phyloP scores from a whole-genome alignment of 768 basidiomycete species.

The Leccinum broughii region DNA sequence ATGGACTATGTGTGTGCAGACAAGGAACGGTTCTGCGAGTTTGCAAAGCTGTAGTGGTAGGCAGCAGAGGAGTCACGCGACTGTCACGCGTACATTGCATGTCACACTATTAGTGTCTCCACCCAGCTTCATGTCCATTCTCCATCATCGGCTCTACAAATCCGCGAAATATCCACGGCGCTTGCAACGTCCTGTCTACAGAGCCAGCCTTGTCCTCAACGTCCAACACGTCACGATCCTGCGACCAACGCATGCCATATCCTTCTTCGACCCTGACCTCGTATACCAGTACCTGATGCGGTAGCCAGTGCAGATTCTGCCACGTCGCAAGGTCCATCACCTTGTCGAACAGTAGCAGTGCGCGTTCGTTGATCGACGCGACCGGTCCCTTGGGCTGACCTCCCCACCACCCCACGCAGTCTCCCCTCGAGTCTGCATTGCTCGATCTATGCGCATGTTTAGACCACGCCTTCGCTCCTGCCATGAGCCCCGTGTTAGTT shows the following conservation, averaged over 20 bases:
- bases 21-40: neutral
- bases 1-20: neutral
- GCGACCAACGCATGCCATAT: conserved; percentile 70
- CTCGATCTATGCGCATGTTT: conserved; percentile 62
- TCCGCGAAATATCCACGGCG: conserved; percentile 58
- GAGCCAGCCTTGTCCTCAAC: neutral
- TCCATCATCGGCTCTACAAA: conserved; percentile 71
- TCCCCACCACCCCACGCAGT: conserved; percentile 57
- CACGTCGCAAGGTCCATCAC: conserved; percentile 55
- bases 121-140: conserved; percentile 61
- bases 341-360: conserved; percentile 51
- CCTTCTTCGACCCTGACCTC: conserved; percentile 59
- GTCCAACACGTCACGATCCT: conserved; percentile 35
- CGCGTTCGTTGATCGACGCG: conserved; percentile 50
- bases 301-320: conserved; percentile 67
- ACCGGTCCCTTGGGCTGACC: conserved; percentile 52
- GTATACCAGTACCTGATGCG: conserved; percentile 61
- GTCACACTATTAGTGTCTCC: conserved; percentile 46
- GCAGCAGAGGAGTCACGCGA: conserved; percentile 22
- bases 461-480: conserved; percentile 65
- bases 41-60: neutral
- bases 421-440: neutral
- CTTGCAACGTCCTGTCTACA: conserved; percentile 3
- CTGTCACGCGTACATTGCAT: conserved; percentile 27
- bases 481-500: conserved; percentile 53